A percentile compares a stretch with the other conserved stretches of the same genome.
Conservation (phyloP, 1,139 yeast genomes). For the Arxiozyma slooffiae region DNA sequence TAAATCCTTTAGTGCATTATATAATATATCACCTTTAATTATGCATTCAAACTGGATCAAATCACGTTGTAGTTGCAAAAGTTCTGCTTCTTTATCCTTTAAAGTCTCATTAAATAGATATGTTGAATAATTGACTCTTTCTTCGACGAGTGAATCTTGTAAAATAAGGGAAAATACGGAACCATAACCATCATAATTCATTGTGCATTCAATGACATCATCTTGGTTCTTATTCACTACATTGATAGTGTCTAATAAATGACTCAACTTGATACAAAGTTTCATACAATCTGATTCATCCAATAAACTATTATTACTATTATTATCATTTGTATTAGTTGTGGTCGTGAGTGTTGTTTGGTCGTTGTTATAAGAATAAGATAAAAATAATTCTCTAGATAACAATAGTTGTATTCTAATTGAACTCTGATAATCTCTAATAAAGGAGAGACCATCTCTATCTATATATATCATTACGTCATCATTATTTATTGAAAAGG, state of each 20-base stretch:
- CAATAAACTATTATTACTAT: constrained; percentile 10
- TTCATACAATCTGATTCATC: constrained; percentile 16
- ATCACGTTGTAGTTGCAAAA: constrained; percentile 41
- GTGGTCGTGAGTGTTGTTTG: constrained; percentile 4
- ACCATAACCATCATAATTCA: constrained; percentile 48
- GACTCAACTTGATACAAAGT: constrained; percentile 34
- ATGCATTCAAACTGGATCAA: constrained; percentile 54
- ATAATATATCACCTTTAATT: constrained; percentile 53
- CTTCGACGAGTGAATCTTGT: constrained; percentile 61
- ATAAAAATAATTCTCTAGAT: constrained; percentile 29
- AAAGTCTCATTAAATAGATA: constrained; percentile 33
- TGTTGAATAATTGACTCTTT: constrained; percentile 62
- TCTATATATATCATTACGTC: constrained; percentile 31
- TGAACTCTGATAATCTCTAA: constrained; percentile 31
- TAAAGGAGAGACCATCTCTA: constrained; percentile 33
- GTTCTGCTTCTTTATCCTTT: constrained; percentile 26
- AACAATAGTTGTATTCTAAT: constrained; percentile 27
- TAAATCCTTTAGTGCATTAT: constrained; percentile 57
- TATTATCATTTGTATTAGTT: constrained; percentile 6
- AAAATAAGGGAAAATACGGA: constrained; percentile 59
- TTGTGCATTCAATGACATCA: constrained; percentile 37
- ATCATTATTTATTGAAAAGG: constrained; percentile 10
- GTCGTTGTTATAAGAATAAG: constrained; percentile 17
- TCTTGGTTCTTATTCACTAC: constrained; percentile 29
- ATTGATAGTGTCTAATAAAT: constrained; percentile 39